Percentiles rank a stretch among this genome's conserved stretches.
Conservation (phyloP, 2,329 filamentous ascomycete species). For the Samsoniella hepiali region DNA sequence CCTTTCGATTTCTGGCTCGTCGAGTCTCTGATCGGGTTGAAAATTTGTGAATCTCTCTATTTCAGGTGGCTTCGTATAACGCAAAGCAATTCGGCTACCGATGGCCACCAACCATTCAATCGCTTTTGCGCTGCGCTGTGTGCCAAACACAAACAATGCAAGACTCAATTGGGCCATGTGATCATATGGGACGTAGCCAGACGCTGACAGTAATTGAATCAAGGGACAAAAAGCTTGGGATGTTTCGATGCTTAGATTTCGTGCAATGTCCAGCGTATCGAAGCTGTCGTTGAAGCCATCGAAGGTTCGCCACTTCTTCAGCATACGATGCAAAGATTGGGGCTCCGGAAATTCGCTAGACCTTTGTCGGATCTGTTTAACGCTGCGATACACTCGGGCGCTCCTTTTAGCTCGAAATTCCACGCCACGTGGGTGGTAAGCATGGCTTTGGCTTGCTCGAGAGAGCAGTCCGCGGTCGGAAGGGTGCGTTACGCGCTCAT, state of each 20-base stretch:
- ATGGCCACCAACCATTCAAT: background rate
- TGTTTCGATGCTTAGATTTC: background rate
- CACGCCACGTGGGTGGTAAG: background rate
- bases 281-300: background rate
- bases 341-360: background rate
- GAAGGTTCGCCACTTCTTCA: background rate
- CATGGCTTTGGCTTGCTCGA: background rate
- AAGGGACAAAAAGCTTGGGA: background rate
- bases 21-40: background rate
- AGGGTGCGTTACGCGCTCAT: conserved; percentile 22
- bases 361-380: background rate
- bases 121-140: background rate
- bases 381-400: background rate
- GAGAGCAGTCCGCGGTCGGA: conserved; percentile 8
- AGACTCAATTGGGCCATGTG: conserved; percentile 1
- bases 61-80: background rate
- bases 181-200: background rate
- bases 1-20: background rate
- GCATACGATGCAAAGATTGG: background rate
- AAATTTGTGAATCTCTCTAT: background rate
- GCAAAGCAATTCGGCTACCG: background rate
- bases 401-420: background rate
- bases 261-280: background rate
- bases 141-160: background rate
- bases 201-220: background rate